Base-by-base conservation (phyloP, 1,284 basidiomycete species). In the Cutaneotrichosporon curvatum region DNA sequence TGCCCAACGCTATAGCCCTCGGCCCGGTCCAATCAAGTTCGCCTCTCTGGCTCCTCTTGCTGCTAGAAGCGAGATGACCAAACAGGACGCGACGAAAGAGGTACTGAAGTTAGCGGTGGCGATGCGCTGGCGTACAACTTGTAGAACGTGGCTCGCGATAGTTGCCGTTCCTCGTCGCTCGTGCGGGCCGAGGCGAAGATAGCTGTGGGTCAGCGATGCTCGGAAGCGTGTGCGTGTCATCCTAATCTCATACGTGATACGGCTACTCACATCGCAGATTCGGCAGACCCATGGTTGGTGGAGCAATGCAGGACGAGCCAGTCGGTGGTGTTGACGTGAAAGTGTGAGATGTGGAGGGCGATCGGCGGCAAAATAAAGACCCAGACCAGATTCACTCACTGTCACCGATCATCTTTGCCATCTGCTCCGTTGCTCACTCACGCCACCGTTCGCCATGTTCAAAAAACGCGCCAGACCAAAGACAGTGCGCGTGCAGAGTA, bases 101-200 rank as follows among this genome's bases (percentile, higher is more conserved):
- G 70, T 68, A 45, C 70, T 72, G 51, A 14, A 9, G 37, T 48
- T 21, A 44, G 50, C 25, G 12, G 8, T 28, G 25, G 7, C 25
- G 12, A 28, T 28, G 25, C 25, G 25, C 7, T 22, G 6, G 30
- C 69, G 40, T 28, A 71, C 71, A 72, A 71, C 52, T 68, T 70
- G 59, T 72, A 72, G 46, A 72, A 72, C 4, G 71, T 71, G 22
- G 62, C 55, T 31, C 71, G 55, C 21, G 69, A 71, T 11, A 71
- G 56, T 41, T 70, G 64, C 15, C 63, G 50, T 46, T 72, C 71
- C 48, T 72, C 69, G 40, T 71, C 69, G 11, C 69, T 68, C 6
- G 69, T 71, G 16, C 71, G 58, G 12, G 71, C 70, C 4, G 69
- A 71, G 9, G 71, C 71, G 45, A 72, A 72, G 53, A 72, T 72